Conservation (phyloP, 2,329 filamentous ascomycete species). For the Sporothrix humicola region DNA sequence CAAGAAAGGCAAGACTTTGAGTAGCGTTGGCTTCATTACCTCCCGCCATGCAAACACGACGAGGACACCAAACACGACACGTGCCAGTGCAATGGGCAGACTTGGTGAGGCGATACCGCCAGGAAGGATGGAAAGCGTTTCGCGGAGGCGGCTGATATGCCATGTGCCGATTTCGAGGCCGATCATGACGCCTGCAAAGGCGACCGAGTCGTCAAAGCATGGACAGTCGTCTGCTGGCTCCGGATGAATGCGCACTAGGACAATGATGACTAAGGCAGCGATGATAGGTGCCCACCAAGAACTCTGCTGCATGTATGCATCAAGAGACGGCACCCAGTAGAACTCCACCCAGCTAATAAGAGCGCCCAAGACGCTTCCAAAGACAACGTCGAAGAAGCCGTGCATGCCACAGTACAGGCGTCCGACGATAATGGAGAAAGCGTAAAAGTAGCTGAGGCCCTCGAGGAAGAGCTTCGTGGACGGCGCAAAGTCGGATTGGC, state of each 20-base stretch:
- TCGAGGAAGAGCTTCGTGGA: slow-evolving; percentile 68
- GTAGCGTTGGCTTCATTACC: slow-evolving; percentile 80
- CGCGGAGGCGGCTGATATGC: slow-evolving; percentile 70
- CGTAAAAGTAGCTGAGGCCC: slow-evolving; percentile 78
- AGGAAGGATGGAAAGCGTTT: slow-evolving; percentile 55
- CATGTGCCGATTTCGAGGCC: slow-evolving; percentile 83
- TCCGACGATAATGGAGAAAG: slow-evolving; percentile 85
- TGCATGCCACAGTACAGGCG: slow-evolving; percentile 99
- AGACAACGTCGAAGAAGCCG: slow-evolving; percentile 87
- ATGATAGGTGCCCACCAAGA: slow-evolving; percentile 68
- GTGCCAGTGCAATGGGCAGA: slow-evolving; percentile 64
- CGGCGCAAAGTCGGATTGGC: slow-evolving; percentile 65
- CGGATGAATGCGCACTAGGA: slow-evolving; percentile 86
- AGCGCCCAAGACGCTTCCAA: slow-evolving; percentile 79
- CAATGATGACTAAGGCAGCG: slow-evolving; percentile 69
- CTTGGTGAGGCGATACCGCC: slow-evolving; percentile 72
- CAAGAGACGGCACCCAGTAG: slow-evolving; percentile 65
- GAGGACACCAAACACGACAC: slow-evolving; percentile 79
- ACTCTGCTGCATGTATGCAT: slow-evolving; percentile 71
- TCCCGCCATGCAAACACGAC: slow-evolving; percentile 90
- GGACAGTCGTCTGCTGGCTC: slow-evolving; percentile 97
- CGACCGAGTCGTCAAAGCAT: slow-evolving; percentile 94
- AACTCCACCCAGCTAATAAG: slow-evolving; percentile 65
- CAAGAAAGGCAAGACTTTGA: slow-evolving; percentile 79
- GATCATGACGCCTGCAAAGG: slow-evolving; percentile 88